Evolutionary conservation across 352 stramenopile genomes (phyloP).

Genomic region (Phytopythium ostracodes): DNA sequence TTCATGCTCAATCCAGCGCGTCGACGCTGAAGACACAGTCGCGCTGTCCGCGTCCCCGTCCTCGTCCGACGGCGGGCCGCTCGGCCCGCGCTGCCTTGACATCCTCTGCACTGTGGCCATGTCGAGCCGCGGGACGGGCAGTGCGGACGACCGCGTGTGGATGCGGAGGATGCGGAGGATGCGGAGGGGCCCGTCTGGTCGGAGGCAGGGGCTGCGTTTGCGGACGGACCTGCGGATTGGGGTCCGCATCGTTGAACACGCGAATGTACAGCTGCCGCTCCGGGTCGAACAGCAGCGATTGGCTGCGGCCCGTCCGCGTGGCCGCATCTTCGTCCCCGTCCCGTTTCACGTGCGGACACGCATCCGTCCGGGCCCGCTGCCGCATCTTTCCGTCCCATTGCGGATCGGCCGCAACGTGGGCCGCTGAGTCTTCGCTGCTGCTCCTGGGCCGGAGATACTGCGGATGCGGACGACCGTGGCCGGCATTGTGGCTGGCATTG

Average conservation of each 20-base stretch:
- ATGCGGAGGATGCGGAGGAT: no score
- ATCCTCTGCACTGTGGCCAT: not conserved
- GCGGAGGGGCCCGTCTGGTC: not conserved
- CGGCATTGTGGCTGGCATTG: no score
- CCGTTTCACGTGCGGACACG: not conserved
- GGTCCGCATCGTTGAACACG: not conserved
- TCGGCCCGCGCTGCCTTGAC: no score
- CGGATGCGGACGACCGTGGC: no score
- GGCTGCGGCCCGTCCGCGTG: not conserved
- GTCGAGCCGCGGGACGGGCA: not conserved
- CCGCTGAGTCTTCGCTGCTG: slow-evolving; percentile 1
- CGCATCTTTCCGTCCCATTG: not conserved
- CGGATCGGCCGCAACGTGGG: not conserved
- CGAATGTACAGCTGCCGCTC: slow-evolving; percentile 5
- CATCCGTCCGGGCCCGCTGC: slow-evolving; percentile 1
- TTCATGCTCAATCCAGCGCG: slow-evolving; percentile 3
- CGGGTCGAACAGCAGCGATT: slow-evolving; percentile 3
- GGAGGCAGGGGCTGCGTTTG: not conserved
- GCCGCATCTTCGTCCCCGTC: not conserved
- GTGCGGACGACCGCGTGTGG: no score
- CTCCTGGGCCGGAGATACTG: not conserved
- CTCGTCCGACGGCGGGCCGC: no score
- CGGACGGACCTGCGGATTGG: not conserved
- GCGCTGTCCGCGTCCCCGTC: not conserved
- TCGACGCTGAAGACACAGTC: slow-evolving; percentile 6